Percentiles rank a stretch among this genome's conserved stretches.
Evolutionary conservation across 2,329 filamentous ascomycete genomes (phyloP).

Genomic region (Fusarium humuli): DNA sequence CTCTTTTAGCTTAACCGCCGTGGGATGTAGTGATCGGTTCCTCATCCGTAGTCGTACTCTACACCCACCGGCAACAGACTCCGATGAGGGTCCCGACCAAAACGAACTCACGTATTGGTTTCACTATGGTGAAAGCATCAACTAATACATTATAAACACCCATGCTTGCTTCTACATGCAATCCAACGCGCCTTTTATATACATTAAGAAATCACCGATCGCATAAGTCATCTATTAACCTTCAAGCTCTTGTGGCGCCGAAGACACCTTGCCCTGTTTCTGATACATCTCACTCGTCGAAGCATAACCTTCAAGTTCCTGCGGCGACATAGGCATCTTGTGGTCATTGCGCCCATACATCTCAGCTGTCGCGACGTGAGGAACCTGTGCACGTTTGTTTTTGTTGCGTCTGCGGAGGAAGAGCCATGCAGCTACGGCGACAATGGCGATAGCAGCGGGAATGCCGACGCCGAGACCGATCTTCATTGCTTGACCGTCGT

Average conservation of each 20-base stretch:
- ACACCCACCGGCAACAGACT: not conserved
- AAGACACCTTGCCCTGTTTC: not conserved
- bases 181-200: too few species aligned
- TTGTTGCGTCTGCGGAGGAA: not conserved
- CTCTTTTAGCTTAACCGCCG: too few species aligned
- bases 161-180: too few species aligned
- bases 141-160: too few species aligned
- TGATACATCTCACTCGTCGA: not conserved
- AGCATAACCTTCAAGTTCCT: not conserved
- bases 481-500: conserved; percentile 1
- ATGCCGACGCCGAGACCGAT: conserved; percentile 29
- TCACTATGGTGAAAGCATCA: not conserved
- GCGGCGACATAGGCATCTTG: not conserved
- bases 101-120: not conserved
- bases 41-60: not conserved
- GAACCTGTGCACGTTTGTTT: not conserved
- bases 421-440: conserved; percentile 1
- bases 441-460: not conserved
- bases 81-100: not conserved
- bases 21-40: not conserved
- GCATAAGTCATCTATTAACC: not conserved
- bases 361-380: not conserved
- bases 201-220: too few species aligned
- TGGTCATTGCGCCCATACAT: not conserved
- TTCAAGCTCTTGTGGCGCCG: not conserved